These are phyloP conservation scores for Umbelopsis sp. DNA, from an alignment of 192 early-diverging fungal species.

Conservation along the genomic window DNA sequence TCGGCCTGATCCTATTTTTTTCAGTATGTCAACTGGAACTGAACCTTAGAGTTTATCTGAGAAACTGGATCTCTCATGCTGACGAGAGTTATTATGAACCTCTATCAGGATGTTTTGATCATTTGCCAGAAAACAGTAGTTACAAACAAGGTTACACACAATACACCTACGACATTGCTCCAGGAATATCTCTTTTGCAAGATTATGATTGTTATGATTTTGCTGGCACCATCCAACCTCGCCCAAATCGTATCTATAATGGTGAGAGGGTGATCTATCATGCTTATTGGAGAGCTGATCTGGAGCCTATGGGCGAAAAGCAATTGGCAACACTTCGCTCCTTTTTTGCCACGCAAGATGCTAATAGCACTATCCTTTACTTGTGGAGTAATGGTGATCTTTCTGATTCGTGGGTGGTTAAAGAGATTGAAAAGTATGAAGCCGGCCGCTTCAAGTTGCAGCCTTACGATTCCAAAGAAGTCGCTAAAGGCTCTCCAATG, in stretches of 20 bases:
- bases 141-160: slow-evolving; percentile 24
- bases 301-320: slow-evolving; percentile 41
- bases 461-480: slow-evolving; percentile 29
- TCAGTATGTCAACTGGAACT: slow-evolving; percentile 38
- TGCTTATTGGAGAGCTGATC: slow-evolving; percentile 48
- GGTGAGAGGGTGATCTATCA: slow-evolving; percentile 37
- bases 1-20: background rate
- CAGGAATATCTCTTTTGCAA: slow-evolving; percentile 37
- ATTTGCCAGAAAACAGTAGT: slow-evolving; percentile 24
- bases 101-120: slow-evolving; percentile 41
- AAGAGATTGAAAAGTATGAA: slow-evolving; percentile 31
- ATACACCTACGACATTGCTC: slow-evolving; percentile 36
- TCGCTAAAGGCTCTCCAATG: slow-evolving; percentile 37
- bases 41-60: slow-evolving; percentile 39
- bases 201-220: slow-evolving; percentile 52
- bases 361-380: slow-evolving; percentile 34
- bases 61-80: slow-evolving; percentile 45
- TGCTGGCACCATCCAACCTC: slow-evolving; percentile 37
- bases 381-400: slow-evolving; percentile 51
- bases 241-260: background rate
- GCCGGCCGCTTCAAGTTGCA: slow-evolving; percentile 29
- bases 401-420: slow-evolving; percentile 15
- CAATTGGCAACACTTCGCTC: slow-evolving; percentile 45
- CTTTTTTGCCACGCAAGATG: slow-evolving; percentile 46
- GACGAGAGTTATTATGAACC: slow-evolving; percentile 36